These are phyloP conservation scores for Metschnikowia proteae DNA, from an alignment of 805 yeast genomes.

Conservation along the genomic window DNA sequence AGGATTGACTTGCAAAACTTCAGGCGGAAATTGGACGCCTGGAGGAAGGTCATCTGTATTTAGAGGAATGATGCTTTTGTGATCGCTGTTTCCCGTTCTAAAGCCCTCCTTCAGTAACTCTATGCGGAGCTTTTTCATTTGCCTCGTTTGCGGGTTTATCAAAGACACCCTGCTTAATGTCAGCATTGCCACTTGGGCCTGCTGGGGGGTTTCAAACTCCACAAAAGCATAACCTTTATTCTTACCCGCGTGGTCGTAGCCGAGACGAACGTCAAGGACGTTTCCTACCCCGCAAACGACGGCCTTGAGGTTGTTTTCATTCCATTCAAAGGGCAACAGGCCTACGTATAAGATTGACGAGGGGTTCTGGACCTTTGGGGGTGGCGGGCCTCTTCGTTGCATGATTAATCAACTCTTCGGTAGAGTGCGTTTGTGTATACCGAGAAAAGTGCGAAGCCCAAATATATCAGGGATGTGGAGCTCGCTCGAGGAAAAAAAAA, in stretches of 20 bases:
- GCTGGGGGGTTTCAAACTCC: slow-evolving; percentile 50
- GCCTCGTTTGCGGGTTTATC: slow-evolving; percentile 18
- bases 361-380: slow-evolving; percentile 4
- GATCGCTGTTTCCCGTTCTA: slow-evolving; percentile 27
- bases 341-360: slow-evolving; percentile 56
- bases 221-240: slow-evolving; percentile 68
- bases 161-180: slow-evolving; percentile 44
- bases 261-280: slow-evolving; percentile 62
- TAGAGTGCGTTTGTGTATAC: not conserved
- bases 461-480: not conserved
- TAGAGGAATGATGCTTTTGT: slow-evolving; percentile 43
- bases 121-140: slow-evolving; percentile 45
- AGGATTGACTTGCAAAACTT: slow-evolving; percentile 25
- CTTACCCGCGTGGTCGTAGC: slow-evolving; percentile 55
- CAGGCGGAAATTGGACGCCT: slow-evolving; percentile 55
- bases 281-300: slow-evolving; percentile 72
- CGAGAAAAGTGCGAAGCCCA: slow-evolving; percentile 1
- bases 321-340: slow-evolving; percentile 70
- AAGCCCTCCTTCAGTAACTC: slow-evolving; percentile 61
- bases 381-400: slow-evolving; percentile 10
- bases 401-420: not conserved
- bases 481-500: slow-evolving; percentile 10
- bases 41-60: slow-evolving; percentile 49
- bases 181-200: slow-evolving; percentile 49
- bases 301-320: slow-evolving; percentile 53